A percentile compares a stretch with the other conserved stretches of the same genome.
These are phyloP conservation scores for Candida montana DNA, from an alignment of 805 yeast genomes.

Conservation along the genomic window DNA sequence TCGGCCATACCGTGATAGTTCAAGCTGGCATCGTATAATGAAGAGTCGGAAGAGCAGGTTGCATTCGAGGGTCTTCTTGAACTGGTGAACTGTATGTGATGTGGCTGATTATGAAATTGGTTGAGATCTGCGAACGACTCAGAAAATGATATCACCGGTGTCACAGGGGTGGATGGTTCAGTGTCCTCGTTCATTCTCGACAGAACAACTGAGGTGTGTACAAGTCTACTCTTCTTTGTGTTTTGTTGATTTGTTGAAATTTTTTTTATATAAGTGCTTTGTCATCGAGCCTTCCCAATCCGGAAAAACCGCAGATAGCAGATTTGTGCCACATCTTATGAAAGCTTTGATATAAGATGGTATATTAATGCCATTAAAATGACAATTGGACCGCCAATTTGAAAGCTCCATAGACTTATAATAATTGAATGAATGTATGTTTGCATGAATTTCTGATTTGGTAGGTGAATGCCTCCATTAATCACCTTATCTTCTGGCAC, in stretches of 20 bases:
- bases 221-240: no score
- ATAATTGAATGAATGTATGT: no score
- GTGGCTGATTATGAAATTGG: neutral
- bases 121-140: neutral
- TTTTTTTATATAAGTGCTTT: neutral
- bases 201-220: no score
- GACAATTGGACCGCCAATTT: no score
- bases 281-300: neutral
- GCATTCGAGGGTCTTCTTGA: constrained; percentile 7
- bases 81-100: neutral
- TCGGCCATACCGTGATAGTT: constrained; percentile 4
- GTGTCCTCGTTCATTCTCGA: neutral
- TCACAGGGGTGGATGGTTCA: neutral
- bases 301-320: neutral
- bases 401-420: no score
- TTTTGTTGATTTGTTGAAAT: neutral
- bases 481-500: no score
- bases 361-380: no score
- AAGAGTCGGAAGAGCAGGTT: constrained; percentile 9
- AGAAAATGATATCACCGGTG: neutral
- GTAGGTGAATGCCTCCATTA: no score
- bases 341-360: no score
- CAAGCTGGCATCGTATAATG: constrained; percentile 8
- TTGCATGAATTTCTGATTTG: no score
- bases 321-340: no score